Conservation (phyloP, 2,329 filamentous ascomycete species). For the Sordariomycetes sp. region DNA sequence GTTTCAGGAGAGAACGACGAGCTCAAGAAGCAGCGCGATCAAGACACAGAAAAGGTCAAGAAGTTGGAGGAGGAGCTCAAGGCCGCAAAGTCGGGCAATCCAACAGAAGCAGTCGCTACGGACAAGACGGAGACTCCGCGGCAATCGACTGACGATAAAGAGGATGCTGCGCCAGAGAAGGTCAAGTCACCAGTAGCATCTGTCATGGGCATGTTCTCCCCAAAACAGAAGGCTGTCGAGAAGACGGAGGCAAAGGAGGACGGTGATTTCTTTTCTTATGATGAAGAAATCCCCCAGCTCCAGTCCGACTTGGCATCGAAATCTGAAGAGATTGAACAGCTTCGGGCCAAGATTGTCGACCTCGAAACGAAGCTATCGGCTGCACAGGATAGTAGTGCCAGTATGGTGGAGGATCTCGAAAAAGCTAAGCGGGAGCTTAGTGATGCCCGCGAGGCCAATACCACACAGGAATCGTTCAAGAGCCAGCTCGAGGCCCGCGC, state of each 20-base stretch:
- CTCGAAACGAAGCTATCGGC: constrained; percentile 63
- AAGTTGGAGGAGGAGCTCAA: constrained; percentile 55
- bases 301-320: constrained; percentile 65
- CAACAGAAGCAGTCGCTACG: constrained; percentile 9
- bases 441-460: constrained; percentile 30
- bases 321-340: constrained; percentile 58
- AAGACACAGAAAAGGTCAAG: constrained; percentile 53
- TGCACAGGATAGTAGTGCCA: constrained; percentile 60
- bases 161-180: constrained; percentile 12
- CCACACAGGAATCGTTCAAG: constrained; percentile 35
- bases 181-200: constrained; percentile 37
- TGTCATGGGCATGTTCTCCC: constrained; percentile 39
- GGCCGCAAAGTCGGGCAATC: constrained; percentile 27
- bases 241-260: constrained; percentile 22
- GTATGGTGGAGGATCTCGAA: constrained; percentile 60
- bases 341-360: constrained; percentile 59
- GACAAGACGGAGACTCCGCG: constrained; percentile 19
- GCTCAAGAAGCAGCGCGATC: constrained; percentile 67
- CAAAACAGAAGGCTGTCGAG: constrained; percentile 29
- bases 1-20: constrained; percentile 75
- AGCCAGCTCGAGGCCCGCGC: constrained; percentile 38
- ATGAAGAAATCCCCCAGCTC: constrained; percentile 76
- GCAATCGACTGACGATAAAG: constrained; percentile 20
- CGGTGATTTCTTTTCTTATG: constrained; percentile 87
- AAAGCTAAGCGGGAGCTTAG: constrained; percentile 55